Conservation (phyloP, 31 red algal species). For the Endocladia muricata region DNA sequence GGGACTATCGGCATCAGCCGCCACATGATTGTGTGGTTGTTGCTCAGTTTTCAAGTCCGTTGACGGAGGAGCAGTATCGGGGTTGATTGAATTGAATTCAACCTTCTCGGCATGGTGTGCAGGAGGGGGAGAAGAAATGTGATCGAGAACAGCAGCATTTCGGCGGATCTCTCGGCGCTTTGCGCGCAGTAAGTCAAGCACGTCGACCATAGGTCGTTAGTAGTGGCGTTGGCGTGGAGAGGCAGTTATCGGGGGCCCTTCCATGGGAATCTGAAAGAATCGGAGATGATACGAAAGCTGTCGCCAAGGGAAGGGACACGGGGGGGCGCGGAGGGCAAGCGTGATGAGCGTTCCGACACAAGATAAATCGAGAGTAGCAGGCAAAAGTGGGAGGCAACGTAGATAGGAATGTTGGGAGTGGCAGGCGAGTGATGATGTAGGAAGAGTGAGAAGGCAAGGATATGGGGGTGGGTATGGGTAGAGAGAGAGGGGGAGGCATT, state of each 20-base stretch:
- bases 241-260: background rate
- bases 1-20: background rate
- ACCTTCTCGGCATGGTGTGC: background rate
- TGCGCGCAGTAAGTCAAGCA: conserved; percentile 31
- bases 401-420: too few species aligned
- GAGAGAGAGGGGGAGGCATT: background rate
- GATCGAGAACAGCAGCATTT: conserved; percentile 62
- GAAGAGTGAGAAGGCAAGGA: too few species aligned
- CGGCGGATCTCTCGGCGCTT: conserved; percentile 5
- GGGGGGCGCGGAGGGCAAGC: too few species aligned
- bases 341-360: too few species aligned
- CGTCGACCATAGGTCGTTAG: background rate
- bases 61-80: background rate
- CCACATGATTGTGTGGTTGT: background rate
- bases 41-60: background rate
- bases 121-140: conserved; percentile 30
- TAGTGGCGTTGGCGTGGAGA: background rate
- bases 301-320: too few species aligned
- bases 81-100: background rate
- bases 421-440: too few species aligned
- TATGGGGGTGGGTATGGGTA: background rate
- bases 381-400: too few species aligned
- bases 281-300: too few species aligned
- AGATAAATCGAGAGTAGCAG: too few species aligned
- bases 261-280: background rate